Base-by-base conservation (phyloP, 2,329 filamentous ascomycete genomes). In the Colletotrichum sp. region DNA sequence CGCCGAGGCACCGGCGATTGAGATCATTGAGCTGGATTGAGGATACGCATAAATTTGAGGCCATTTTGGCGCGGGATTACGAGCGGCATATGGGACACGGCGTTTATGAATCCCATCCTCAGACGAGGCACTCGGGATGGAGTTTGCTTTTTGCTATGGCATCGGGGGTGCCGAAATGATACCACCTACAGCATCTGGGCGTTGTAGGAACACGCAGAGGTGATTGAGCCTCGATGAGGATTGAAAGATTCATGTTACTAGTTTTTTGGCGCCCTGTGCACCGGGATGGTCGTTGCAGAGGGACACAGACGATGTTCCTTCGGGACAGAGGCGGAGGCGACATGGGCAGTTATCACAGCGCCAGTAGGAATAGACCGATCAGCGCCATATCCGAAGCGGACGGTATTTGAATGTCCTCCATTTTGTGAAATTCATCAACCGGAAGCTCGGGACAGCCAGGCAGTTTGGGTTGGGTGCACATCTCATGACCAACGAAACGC, bases 1-100 rank as follows among this genome's bases (percentile, higher is more conserved):
- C 10, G 16, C 59, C 10, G 65, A 69, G 44, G 62, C 39, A n/a
- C 21, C 44, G 26, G 60, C 57, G 12, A 34, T 77, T 8, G 77
- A 78, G 32, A 55, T 78, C 18, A 78, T 78, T 26, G 77, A 76
- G 30, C 39, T 78, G 63, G 77, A 78, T 21, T 78, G 62, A 73
- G 34, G 8, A 21, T 9, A 34, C 8, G 10, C 30, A 32, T 30
- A 12, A 16, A 32, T 71, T 39, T 24, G 62, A 34, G 24, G 36
- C 18, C 18, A 32, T n/a, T 62, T 18, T 62, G 26, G 59, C 32
- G n/a, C 6, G 32, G 21, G n/a, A 21, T 62, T 32, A 8, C 26
- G n/a, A 62, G 44, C 36, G 52, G 21, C 36, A 39, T 57, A 34
- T 55, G 52, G 28, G 15, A 7, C 8, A 28, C 9, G 49, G 34